Evolutionary conservation across 2,329 filamentous ascomycete species (phyloP), one percentile per base, ranked within the genome.

Genomic region (Apiospora saccharicola): DNA sequence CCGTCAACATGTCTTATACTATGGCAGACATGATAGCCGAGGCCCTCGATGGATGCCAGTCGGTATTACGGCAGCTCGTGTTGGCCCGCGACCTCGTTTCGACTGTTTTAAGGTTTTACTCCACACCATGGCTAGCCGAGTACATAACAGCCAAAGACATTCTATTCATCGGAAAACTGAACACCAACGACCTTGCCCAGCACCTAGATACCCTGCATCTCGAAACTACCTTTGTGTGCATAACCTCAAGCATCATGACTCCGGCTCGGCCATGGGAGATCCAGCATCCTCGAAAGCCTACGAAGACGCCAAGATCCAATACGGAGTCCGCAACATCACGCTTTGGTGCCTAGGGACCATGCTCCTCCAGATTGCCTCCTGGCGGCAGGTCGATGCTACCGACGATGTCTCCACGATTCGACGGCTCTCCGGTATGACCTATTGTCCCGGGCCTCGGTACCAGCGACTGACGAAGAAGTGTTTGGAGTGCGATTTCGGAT

Each of bases 321-420:
- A 74, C n/a, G 73, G 73, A 3, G 67, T 75, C 7, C 73, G 73
- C 5, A 75, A 74, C 68, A 12, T 72, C 30, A 75, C 70, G 19
- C 70, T 74, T 0, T 73, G 71, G 72, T 71, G 73, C 8, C 51
- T 75, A 10, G 74, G 72, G 10, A 67, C 69, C 1, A 47, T 73
- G 4, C 61, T 75, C 4, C 57, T 74, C 5, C 73, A 75, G 44
- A 73, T 75, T 6, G 73, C 71, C 3, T 61, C 16, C 2, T 74
- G 73, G 74, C 34, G 69, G 1, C 41, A n/a, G 7, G 43, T 75
- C 3, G 61, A 73, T 0, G 30, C 34, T 24, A 22, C 70, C 0
- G 70, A 69, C n/a, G 72, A 75, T 10, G 71, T 73, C 6, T 24
- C 34, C 2, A 37, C 37, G 5, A 67, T 74, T 34, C 71, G 73